These are phyloP conservation scores for Paecilomyces sp. DNA, from an alignment of 2,329 filamentous ascomycete genomes.

Conservation along the genomic window DNA sequence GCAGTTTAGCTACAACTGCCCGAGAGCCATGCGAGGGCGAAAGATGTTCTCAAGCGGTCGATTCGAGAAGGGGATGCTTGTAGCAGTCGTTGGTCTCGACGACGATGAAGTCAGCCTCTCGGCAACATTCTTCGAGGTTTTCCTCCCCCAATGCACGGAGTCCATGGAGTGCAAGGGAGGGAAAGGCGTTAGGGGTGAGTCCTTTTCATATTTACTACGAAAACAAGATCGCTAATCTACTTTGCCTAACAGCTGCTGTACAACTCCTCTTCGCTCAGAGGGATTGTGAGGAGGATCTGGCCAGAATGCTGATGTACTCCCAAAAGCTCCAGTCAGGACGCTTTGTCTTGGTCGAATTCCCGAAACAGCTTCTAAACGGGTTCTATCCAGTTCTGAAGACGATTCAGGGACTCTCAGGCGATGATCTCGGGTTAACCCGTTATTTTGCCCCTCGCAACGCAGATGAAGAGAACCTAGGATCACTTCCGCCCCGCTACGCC, in stretches of 20 bases:
- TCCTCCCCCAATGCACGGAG: slow-evolving; percentile 11
- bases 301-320: slow-evolving; percentile 9
- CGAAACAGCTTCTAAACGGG: slow-evolving; percentile 10
- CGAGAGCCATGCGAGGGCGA: slow-evolving; percentile 14
- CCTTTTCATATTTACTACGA: background rate
- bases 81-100: slow-evolving; percentile 18
- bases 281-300: slow-evolving; percentile 12
- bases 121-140: slow-evolving; percentile 18
- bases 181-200: slow-evolving; percentile 13
- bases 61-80: slow-evolving; percentile 22
- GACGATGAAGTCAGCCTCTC: slow-evolving; percentile 13
- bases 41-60: slow-evolving; percentile 13
- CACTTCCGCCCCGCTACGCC: slow-evolving; percentile 5
- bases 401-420: slow-evolving; percentile 6
- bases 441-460: slow-evolving; percentile 13
- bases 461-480: slow-evolving; percentile 1
- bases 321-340: slow-evolving; percentile 6
- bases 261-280: slow-evolving; percentile 12
- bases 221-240: background rate
- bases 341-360: slow-evolving; percentile 14
- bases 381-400: slow-evolving; percentile 11
- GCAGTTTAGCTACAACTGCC: slow-evolving; percentile 22
- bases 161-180: slow-evolving; percentile 13
- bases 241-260: slow-evolving; percentile 8
- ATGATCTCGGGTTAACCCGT: slow-evolving; percentile 11